Percentiles rank a stretch among this genome's conserved stretches.
Evolutionary conservation across 495 filamentous ascomycete genomes (phyloP).

Genomic region (Tuber calosporum): DNA sequence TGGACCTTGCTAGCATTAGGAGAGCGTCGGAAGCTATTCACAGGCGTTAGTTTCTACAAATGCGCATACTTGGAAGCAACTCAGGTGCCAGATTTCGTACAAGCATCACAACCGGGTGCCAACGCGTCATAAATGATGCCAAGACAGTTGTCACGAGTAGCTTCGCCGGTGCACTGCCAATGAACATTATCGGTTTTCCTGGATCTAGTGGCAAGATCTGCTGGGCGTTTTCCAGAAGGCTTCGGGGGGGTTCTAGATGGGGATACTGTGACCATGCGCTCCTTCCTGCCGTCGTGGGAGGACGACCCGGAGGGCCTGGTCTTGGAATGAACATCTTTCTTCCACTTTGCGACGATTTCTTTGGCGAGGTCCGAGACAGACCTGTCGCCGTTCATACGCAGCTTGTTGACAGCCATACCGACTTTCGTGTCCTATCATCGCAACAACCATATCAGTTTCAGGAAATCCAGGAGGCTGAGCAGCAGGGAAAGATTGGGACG

Average conservation of each 20-base stretch:
- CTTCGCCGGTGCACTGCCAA: conserved; percentile 59
- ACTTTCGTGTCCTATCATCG: conserved; percentile 67
- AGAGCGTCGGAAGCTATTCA: conserved; percentile 45
- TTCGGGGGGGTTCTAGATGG: conserved; percentile 48
- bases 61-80: background rate
- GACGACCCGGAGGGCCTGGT: conserved; percentile 54
- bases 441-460: background rate
- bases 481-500: background rate
- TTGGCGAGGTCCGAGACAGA: conserved; percentile 65
- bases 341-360: conserved; percentile 84
- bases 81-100: conserved; percentile 37
- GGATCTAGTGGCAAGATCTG: conserved; percentile 68
- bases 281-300: conserved; percentile 45
- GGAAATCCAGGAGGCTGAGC: background rate
- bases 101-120: conserved; percentile 53
- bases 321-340: conserved; percentile 64
- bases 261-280: conserved; percentile 45
- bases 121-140: conserved; percentile 87
- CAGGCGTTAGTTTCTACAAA: background rate
- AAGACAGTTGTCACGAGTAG: conserved; percentile 68
- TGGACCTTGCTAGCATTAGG: conserved; percentile 55
- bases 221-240: conserved; percentile 44
- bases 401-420: conserved; percentile 78
- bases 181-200: conserved; percentile 75
- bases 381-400: conserved; percentile 65